Evolutionary conservation across 2,329 filamentous ascomycete species (phyloP), one percentile per base, ranked within the genome.

Genomic region (Fusarium sp.): DNA sequence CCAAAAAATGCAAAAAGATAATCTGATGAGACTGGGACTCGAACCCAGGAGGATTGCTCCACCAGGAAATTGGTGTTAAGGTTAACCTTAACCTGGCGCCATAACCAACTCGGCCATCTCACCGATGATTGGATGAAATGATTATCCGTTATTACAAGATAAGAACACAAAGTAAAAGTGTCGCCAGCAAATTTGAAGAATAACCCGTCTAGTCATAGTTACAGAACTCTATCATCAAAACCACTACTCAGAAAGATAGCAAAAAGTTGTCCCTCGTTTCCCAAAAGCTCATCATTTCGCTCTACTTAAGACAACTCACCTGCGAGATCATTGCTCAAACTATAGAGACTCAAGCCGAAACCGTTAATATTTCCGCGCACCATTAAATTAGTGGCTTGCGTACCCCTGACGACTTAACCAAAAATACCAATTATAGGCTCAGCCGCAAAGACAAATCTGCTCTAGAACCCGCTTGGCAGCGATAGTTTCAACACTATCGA

Each of bases 31-130:
- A 63, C 59, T 63, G 59, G 59, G 59, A 63, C 59, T 63, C 57
- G 59, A 63, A 63, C 58, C 58, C 58, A 62, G 58, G 58, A 62
- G 58, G 58, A 62, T 62, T 62, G 58, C 58, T 62, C 59, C 59
- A 63, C 59, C 59, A 62, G 59, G 59, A 62, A 62, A 62, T 62
- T 54, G 11, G 57, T 62, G 57, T 62, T 31, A 62, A 63, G 59
- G 59, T 62, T 63, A 46, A 63, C 59, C 59, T 63, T 63, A 63
- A 63, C 59, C 59, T 63, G 59, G 59, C 59, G 59, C 59, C 59
- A 63, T 63, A 63, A 63, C 59, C 59, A 63, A 63, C 59, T 63
- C 59, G 59, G 59, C 59, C 59, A 63, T 63, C 59, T 63, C 59
- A 63, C 59, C 59, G 41, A 13, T 63, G 47, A 63, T 63, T 63